Conservation (phyloP, 2,329 filamentous ascomycete genomes). For the Aaosphaeria arxii region DNA sequence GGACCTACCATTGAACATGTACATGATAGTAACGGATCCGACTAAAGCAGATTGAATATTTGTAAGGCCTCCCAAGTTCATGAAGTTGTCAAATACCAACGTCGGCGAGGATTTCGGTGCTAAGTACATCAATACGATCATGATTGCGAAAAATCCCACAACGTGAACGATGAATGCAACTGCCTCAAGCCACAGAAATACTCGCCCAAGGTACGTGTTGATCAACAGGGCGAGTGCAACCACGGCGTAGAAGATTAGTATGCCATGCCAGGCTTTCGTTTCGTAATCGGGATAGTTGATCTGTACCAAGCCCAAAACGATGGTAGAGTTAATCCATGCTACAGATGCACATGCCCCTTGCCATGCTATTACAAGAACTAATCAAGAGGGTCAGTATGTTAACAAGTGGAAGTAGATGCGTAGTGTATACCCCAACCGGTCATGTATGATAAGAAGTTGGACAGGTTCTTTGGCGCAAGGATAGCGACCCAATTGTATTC, state of each 20-base stretch:
- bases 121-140: conserved; percentile 27
- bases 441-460: conserved; percentile 5
- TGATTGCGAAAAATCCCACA: conserved; percentile 45
- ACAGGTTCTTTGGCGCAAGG: conserved; percentile 40
- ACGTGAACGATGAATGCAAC: conserved; percentile 44
- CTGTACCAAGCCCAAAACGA: conserved; percentile 9
- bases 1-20: neutral
- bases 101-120: conserved; percentile 26
- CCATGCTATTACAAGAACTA: conserved; percentile 3
- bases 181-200: conserved; percentile 44
- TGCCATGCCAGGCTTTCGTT: conserved; percentile 43
- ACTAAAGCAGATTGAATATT: neutral
- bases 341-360: conserved; percentile 13
- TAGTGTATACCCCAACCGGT: neutral
- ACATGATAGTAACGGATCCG: neutral
- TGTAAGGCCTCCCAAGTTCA: conserved; percentile 41
- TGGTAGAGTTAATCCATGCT: conserved; percentile 4
- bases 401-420: neutral
- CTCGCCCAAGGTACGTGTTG: conserved; percentile 39
- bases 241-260: conserved; percentile 43
- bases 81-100: conserved; percentile 43
- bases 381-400: too few relatives aligned
- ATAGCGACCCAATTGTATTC: conserved; percentile 56
- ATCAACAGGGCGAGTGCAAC: conserved; percentile 29
- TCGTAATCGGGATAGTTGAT: conserved; percentile 34